These are phyloP conservation scores for Ascochyta rabiei DNA, from an alignment of 2,329 filamentous ascomycete species.

Conservation along the genomic window DNA sequence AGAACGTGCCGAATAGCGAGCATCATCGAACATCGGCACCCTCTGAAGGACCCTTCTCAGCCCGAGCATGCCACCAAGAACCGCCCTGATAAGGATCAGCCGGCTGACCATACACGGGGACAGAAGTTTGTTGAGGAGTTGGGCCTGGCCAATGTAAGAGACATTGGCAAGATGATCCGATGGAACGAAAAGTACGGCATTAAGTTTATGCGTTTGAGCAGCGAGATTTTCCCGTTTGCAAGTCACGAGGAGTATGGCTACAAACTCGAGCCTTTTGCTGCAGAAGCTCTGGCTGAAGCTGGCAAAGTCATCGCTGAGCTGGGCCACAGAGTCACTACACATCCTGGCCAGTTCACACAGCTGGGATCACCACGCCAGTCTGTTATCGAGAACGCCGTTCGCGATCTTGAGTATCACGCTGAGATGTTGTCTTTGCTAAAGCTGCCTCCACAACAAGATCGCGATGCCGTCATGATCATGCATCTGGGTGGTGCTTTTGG, in stretches of 20 bases:
- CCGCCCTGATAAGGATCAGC: slow-evolving; percentile 75
- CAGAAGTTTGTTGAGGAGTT: slow-evolving; percentile 76
- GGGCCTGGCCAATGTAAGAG: slow-evolving; percentile 80
- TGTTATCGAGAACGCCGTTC: slow-evolving; percentile 76
- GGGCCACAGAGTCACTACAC: slow-evolving; percentile 84
- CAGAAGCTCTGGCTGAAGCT: slow-evolving; percentile 75
- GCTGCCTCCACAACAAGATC: slow-evolving; percentile 76
- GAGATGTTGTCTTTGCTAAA: slow-evolving; percentile 81
- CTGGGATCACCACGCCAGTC: slow-evolving; percentile 79
- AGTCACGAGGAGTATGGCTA: slow-evolving; percentile 89
- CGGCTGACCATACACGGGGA: slow-evolving; percentile 70
- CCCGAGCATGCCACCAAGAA: slow-evolving; percentile 87
- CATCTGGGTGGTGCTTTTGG: slow-evolving; percentile 93
- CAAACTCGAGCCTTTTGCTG: slow-evolving; percentile 80
- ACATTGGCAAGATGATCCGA: slow-evolving; percentile 81
- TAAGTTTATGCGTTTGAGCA: slow-evolving; percentile 88
- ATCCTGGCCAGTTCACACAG: slow-evolving; percentile 90
- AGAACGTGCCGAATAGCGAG: slow-evolving; percentile 90
- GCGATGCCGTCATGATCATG: slow-evolving; percentile 90
- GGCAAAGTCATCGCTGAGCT: slow-evolving; percentile 78
- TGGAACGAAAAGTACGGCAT: slow-evolving; percentile 96
- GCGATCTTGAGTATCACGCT: slow-evolving; percentile 86
- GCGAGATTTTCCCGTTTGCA: slow-evolving; percentile 97
- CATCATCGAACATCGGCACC: slow-evolving; percentile 86
- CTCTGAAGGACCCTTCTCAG: slow-evolving; percentile 74